A percentile compares a stretch with the other conserved stretches of the same genome.
Conservation (phyloP, 2,329 filamentous ascomycete species). For the Trichoderma aggressivum region DNA sequence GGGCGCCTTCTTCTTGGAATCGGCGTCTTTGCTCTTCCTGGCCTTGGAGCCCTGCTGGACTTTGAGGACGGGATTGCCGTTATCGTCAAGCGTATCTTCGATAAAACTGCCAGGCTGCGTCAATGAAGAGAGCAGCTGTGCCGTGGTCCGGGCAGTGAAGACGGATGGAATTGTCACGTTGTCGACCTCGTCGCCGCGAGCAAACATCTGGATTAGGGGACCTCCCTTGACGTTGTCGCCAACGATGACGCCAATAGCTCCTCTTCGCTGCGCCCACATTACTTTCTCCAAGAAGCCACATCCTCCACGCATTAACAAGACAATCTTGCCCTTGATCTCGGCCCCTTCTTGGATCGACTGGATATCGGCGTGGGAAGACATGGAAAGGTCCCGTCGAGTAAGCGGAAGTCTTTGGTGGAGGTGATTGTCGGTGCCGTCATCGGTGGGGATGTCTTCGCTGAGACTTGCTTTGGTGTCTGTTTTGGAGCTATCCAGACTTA, state of each 20-base stretch:
- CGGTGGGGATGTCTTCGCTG: constrained; percentile 30
- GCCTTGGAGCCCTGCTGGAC: constrained; percentile 48
- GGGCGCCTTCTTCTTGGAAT: constrained; percentile 26
- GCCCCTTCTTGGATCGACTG: constrained; percentile 87
- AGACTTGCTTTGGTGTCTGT: constrained; percentile 22
- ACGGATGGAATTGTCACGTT: constrained; percentile 92
- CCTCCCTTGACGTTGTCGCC: constrained; percentile 90
- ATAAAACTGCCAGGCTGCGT: constrained; percentile 67
- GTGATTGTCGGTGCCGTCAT: constrained; percentile 84
- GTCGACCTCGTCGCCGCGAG: constrained; percentile 83
- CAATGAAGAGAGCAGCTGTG: constrained; percentile 84
- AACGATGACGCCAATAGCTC: constrained; percentile 85
- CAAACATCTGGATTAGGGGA: constrained; percentile 94
- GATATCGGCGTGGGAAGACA: constrained; percentile 74
- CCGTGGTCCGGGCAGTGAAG: constrained; percentile 93
- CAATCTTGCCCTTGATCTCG: constrained; percentile 90
- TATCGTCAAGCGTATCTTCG: constrained; percentile 57
- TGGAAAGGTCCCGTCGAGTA: constrained; percentile 35
- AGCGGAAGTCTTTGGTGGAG: constrained; percentile 56
- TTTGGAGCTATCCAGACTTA: constrained; percentile 28
- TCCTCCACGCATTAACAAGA: constrained; percentile 84
- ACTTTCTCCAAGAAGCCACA: constrained; percentile 97
- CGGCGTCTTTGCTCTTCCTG: constrained; percentile 34
- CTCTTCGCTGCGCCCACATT: constrained; percentile 91
- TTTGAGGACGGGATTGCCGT: constrained; percentile 54